Evolutionary conservation across 495 filamentous ascomycete genomes (phyloP).

Genomic region (Collariella sp.): DNA sequence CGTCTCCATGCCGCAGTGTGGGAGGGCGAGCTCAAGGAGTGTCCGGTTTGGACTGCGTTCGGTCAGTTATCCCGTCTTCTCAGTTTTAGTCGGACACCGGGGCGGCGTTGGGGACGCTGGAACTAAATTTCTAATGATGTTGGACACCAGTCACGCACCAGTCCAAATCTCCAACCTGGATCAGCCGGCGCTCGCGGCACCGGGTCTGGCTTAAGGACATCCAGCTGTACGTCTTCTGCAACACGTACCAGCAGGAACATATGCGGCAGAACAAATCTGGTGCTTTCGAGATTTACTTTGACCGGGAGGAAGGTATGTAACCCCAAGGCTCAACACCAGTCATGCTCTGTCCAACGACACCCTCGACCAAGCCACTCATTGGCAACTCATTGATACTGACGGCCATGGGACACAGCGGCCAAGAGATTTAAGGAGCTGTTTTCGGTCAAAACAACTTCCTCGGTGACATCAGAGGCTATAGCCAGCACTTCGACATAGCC

Average conservation of each 20-base stretch:
- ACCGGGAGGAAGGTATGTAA: constrained; percentile 30
- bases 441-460: constrained; percentile 13
- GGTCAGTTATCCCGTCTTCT: constrained; percentile 27
- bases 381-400: not conserved
- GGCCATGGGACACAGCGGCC: constrained; percentile 18
- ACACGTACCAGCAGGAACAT: constrained; percentile 45
- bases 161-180: constrained; percentile 49
- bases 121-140: not conserved
- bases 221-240: constrained; percentile 53
- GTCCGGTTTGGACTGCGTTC: constrained; percentile 72
- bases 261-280: constrained; percentile 37
- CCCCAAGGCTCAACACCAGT: not conserved
- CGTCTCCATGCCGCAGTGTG: constrained; percentile 45
- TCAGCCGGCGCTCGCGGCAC: constrained; percentile 41
- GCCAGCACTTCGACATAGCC: constrained; percentile 4
- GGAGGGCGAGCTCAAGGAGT: constrained; percentile 41
- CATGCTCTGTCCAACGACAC: not conserved
- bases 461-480: constrained; percentile 21
- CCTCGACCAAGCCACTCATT: not conserved
- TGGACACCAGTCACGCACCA: constrained; percentile 47
- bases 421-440: constrained; percentile 37
- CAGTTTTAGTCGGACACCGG: not conserved
- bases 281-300: constrained; percentile 41
- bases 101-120: not conserved
- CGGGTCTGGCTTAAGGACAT: constrained; percentile 54